Evolutionary conservation across 768 basidiomycete genomes (phyloP), one percentile per base, ranked within the genome.

Genomic region (Kondoa malvinella): DNA sequence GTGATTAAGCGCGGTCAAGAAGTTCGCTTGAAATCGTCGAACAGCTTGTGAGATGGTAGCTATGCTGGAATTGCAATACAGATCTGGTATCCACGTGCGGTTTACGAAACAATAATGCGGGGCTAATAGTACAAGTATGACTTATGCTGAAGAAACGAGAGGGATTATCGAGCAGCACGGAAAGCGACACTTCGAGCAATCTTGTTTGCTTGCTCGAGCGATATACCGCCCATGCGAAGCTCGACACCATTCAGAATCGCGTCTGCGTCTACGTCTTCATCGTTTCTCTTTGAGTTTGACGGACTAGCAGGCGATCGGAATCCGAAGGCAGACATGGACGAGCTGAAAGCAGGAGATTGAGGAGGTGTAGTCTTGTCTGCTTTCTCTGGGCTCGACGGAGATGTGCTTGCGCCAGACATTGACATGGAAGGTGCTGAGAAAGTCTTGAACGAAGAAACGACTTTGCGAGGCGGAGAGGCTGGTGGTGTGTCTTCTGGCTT

Each of bases 391-490:
- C n/a, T n/a, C n/a, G n/a, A n/a, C n/a, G n/a, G n/a, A 40, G 14
- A 29, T 65, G 68, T 70, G 50, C 73, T 71, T 60, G 72, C 71
- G 27, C 68, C 66, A 4, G 70, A 71, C 34, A 92, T 88, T 73
- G 87, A 89, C 21, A 85, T 82, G 3, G 81, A 82, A 70, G 83
- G 81, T 8, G 86, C 86, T 8, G 88, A 86, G 73, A 92, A 92
- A 1, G 89, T 80, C 34, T 88, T 87, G 76, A 92, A 92, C 74
- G 92, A 88, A 34, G 85, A 84, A 40, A 95, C 85, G 26, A 95
- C 88, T 74, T 87, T 90, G 73, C 91, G 86, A 16, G 88, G 83
- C 4, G 91, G 88, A 21, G 88, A 87, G n/a, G 79, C 57, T 29
- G 77, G 68, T 0, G 70, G 32, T 17, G 62, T 66, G 32, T 30